A percentile compares a stretch with the other conserved stretches of the same genome.
These are phyloP conservation scores for Carpinus fangiana DNA, from an alignment of 306 rosid species.

Conservation along the genomic window DNA sequence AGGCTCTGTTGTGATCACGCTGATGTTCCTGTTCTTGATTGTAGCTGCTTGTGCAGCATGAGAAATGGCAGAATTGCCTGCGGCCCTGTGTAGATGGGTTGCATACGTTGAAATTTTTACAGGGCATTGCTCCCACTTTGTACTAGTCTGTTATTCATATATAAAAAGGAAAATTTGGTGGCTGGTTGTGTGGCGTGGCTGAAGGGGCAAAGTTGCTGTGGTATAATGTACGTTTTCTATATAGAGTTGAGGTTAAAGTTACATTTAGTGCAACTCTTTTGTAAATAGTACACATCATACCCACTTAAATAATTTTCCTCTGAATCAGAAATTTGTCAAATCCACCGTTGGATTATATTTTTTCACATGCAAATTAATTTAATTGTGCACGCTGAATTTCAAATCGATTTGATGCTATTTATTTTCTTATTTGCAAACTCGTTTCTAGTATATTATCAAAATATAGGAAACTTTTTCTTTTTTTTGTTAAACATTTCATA, in stretches of 20 bases:
- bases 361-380: too few relatives aligned
- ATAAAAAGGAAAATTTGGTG: slow-evolving; percentile 66
- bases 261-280: not conserved
- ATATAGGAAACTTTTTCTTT: too few relatives aligned
- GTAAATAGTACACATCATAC: not conserved
- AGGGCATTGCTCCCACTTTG: slow-evolving; percentile 63
- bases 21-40: slow-evolving; percentile 32
- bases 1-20: slow-evolving; percentile 33
- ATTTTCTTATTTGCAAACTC: too few relatives aligned
- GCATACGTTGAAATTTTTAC: slow-evolving; percentile 39
- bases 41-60: slow-evolving; percentile 60
- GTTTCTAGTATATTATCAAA: too few relatives aligned
- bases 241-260: not conserved
- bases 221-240: slow-evolving; percentile 46
- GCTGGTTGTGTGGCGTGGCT: slow-evolving; percentile 77
- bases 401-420: not conserved
- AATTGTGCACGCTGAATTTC: not conserved
- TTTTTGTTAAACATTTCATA: too few relatives aligned
- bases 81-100: slow-evolving; percentile 38
- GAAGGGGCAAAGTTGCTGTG: slow-evolving; percentile 60
- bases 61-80: slow-evolving; percentile 51
- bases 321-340: not conserved
- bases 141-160: slow-evolving; percentile 67
- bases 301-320: not conserved
- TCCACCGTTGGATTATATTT: not conserved